Base-by-base conservation (phyloP, 441 rosid species). In the Pelargonium citronellum region DNA sequence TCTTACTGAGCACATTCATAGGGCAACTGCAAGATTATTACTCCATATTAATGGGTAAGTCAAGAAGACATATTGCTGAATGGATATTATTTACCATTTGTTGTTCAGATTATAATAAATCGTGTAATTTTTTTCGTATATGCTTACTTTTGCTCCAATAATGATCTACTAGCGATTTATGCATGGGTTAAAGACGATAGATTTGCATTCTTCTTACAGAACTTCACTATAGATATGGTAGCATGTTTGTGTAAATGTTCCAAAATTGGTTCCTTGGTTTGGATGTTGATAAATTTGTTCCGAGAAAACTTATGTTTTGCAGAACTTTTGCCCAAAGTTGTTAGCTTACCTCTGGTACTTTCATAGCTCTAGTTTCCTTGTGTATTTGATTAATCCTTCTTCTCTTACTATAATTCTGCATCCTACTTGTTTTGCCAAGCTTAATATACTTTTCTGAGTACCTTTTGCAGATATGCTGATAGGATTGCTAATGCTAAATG, bases 21-120 rank as follows among this genome's bases (percentile, higher is more conserved):
- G 87, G 84, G 86, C 95, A 72, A 92, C 97, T 75, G 96, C 97
- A 37, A 92, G 94, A 78, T 79, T 82, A 67, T 84, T 95, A 72
- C 93, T 95, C 71, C 98, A 92, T 74, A 90, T 95, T 68, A 83
- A 90, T 57, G 98, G 99, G 99, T 95, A 85, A 84, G 88, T 61
- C 37, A 53, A 47, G 70, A 55, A 19, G 7, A 7, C 15, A n/a
- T 49, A 30, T 66, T 41, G 17, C 16, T 62, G 17, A 62, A 58
- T 19, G 66, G 30, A 62, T 27, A 27, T 62, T 24, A 24, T 62
- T 62, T 62, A n/a, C 43, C 17, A 62, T 62, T 62, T 5, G 30
- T 8, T 62, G 17, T 62, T 62, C 43, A 62, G 37, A 62, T 62
- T 27, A 30, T 62, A 62, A 62, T 62, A 4, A 24, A 62, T 4